phyloP scores from a whole-genome alignment of 2,329 filamentous ascomycete genomes.

The Sarocladiaceae sp. region DNA sequence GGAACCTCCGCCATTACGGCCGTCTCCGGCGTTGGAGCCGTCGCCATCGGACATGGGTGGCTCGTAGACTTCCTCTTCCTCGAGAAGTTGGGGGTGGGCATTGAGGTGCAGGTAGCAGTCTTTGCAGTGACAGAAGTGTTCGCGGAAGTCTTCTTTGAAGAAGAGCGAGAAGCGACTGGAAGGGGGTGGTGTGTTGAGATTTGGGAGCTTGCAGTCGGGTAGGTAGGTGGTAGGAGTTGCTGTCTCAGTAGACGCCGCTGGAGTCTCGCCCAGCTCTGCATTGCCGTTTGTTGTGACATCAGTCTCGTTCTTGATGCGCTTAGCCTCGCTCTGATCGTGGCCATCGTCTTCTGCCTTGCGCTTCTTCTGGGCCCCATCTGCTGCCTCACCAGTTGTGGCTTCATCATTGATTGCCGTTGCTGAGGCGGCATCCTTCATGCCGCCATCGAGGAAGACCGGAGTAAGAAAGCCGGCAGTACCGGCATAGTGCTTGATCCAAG shows the following conservation, averaged over 20 bases:
- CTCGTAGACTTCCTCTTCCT: slow-evolving; percentile 92
- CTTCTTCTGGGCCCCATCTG: slow-evolving; percentile 44
- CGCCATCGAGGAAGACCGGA: slow-evolving; percentile 50
- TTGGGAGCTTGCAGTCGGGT: slow-evolving; percentile 50
- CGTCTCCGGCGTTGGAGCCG: slow-evolving; percentile 46
- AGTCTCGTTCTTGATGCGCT: slow-evolving; percentile 45
- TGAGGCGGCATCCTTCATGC: background rate
- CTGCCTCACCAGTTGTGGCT: slow-evolving; percentile 13
- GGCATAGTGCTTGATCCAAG: slow-evolving; percentile 89
- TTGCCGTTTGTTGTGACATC: slow-evolving; percentile 10
- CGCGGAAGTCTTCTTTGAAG: slow-evolving; percentile 70
- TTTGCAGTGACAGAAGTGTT: slow-evolving; percentile 73
- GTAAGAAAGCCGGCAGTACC: slow-evolving; percentile 72
- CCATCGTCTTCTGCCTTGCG: slow-evolving; percentile 56
- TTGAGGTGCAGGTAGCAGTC: slow-evolving; percentile 71
- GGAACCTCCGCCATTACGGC: slow-evolving; percentile 31
- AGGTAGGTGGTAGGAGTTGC: slow-evolving; percentile 12
- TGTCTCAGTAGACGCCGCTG: slow-evolving; percentile 13
- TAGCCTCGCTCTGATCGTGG: slow-evolving; percentile 31
- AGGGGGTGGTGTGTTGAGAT: slow-evolving; percentile 48
- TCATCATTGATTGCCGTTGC: background rate
- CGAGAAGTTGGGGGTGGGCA: slow-evolving; percentile 72
- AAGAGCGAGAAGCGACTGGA: slow-evolving; percentile 70
- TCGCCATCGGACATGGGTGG: slow-evolving; percentile 71
- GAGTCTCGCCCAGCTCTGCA: background rate